Conservation (phyloP, 73 alveolate genomes). For the Durusdinium trenchii region DNA sequence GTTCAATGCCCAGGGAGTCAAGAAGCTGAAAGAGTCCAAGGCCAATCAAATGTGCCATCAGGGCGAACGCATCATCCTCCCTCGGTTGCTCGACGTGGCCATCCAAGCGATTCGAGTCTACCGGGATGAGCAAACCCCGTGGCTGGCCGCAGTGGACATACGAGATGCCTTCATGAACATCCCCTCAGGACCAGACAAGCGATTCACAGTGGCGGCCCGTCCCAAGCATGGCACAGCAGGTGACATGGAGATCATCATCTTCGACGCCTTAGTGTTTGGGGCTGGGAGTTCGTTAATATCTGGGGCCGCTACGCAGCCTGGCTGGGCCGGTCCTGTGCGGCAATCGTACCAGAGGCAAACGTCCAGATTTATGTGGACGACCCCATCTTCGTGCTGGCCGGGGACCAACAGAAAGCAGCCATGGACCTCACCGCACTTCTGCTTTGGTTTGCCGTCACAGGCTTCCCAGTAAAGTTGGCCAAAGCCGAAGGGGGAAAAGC, state of each 20-base stretch:
- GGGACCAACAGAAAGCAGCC: neutral
- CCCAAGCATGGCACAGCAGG: neutral
- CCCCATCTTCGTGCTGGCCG: neutral
- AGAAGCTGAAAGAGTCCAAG: conserved; percentile 16
- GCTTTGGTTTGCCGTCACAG: conserved; percentile 37
- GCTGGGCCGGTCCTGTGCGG: neutral
- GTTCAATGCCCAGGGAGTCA: neutral
- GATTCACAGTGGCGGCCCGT: neutral
- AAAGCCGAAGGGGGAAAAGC: conserved; percentile 38
- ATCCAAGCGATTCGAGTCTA: neutral
- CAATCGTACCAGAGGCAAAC: neutral
- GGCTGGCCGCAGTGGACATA: neutral
- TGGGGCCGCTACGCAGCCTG: conserved; percentile 53
- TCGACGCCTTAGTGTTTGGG: conserved; percentile 38
- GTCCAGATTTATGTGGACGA: neutral
- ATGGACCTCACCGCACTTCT: neutral
- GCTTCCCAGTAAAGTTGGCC: conserved; percentile 9
- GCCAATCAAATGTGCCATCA: neutral
- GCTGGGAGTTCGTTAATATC: neutral
- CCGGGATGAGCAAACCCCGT: neutral
- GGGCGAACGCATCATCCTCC: conserved; percentile 43
- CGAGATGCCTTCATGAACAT: conserved; percentile 43
- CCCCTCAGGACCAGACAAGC: neutral
- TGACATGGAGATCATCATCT: neutral
- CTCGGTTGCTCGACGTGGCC: conserved; percentile 18